phyloP scores from a whole-genome alignment of 1,284 basidiomycete species.

The Xerocomus minutiporus region DNA sequence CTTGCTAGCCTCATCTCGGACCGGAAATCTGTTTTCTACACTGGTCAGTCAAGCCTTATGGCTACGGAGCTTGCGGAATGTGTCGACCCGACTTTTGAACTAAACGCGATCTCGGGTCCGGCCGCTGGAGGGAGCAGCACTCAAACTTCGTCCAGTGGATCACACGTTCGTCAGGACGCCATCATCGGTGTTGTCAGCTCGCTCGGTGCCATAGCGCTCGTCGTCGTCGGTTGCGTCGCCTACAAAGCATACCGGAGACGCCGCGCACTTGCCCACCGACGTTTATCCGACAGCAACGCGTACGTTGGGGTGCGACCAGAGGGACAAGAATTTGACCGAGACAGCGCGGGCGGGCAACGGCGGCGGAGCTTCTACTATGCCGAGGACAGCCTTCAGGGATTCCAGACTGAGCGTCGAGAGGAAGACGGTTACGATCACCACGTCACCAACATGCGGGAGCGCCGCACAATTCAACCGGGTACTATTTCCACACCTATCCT shows the following conservation, averaged over 20 bases:
- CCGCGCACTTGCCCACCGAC: slow-evolving; percentile 56
- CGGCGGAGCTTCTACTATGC: slow-evolving; percentile 78
- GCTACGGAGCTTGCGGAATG: slow-evolving; percentile 50
- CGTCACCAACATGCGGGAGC: slow-evolving; percentile 41
- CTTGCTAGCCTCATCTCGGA: slow-evolving; percentile 56
- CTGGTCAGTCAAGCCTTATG: slow-evolving; percentile 35
- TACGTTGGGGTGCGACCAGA: slow-evolving; percentile 42
- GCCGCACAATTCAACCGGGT: slow-evolving; percentile 47
- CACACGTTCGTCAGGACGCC: slow-evolving; percentile 55
- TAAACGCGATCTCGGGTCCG: slow-evolving; percentile 45
- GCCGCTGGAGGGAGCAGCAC: slow-evolving; percentile 26
- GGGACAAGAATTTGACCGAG: slow-evolving; percentile 67
- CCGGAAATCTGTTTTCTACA: slow-evolving; percentile 59
- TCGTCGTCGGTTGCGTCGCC: slow-evolving; percentile 61
- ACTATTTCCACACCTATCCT: slow-evolving; percentile 64
- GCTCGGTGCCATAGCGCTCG: slow-evolving; percentile 64
- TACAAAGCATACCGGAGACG: slow-evolving; percentile 58
- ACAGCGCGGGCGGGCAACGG: slow-evolving; percentile 64
- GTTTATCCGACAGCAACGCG: slow-evolving; percentile 50
- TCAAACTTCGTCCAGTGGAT: slow-evolving; percentile 11
- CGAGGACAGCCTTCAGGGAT: slow-evolving; percentile 70
- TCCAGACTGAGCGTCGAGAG: slow-evolving; percentile 31
- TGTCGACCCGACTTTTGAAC: slow-evolving; percentile 55
- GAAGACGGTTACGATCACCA: slow-evolving; percentile 30
- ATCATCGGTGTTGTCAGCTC: slow-evolving; percentile 78